phyloP scores from a whole-genome alignment of 352 stramenopile species.

The Phytophthora pisi region DNA sequence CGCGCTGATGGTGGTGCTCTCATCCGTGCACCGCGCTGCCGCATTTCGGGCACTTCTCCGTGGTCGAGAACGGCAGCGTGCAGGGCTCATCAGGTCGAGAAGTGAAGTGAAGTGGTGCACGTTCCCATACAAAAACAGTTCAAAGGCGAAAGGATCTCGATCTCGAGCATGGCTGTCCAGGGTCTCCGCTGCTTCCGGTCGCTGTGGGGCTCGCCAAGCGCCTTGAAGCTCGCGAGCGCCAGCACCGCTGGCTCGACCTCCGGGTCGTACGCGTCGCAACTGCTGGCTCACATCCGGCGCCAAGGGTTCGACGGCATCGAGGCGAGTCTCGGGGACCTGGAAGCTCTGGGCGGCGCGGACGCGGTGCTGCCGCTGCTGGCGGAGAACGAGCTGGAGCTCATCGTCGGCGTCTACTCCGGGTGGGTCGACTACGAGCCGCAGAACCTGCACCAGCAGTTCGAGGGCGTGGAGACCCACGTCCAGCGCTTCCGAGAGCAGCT shows the following conservation, averaged over 20 bases:
- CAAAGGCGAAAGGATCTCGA: slow-evolving; percentile 18
- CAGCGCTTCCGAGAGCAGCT: slow-evolving; percentile 50
- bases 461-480: slow-evolving; percentile 48
- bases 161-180: slow-evolving; percentile 6
- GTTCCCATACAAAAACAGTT: slow-evolving; percentile 14
- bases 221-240: slow-evolving; percentile 30
- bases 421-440: slow-evolving; percentile 74
- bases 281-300: slow-evolving; percentile 44
- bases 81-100: neutral
- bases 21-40: neutral
- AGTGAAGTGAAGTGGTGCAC: neutral
- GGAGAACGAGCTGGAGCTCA: slow-evolving; percentile 60
- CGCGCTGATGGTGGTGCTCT: neutral
- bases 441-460: slow-evolving; percentile 60
- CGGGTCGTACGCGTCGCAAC: slow-evolving; percentile 34
- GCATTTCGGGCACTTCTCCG: neutral
- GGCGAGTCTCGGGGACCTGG: slow-evolving; percentile 66
- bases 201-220: slow-evolving; percentile 57
- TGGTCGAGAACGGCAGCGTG: neutral
- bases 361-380: slow-evolving; percentile 47
- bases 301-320: slow-evolving; percentile 77
- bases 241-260: slow-evolving; percentile 12
- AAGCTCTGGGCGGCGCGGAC: slow-evolving; percentile 47
- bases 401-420: slow-evolving; percentile 73
- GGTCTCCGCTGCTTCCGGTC: slow-evolving; percentile 59